These are phyloP conservation scores for Sphaceloma murrayae DNA, from an alignment of 2,329 filamentous ascomycete genomes.

Conservation along the genomic window DNA sequence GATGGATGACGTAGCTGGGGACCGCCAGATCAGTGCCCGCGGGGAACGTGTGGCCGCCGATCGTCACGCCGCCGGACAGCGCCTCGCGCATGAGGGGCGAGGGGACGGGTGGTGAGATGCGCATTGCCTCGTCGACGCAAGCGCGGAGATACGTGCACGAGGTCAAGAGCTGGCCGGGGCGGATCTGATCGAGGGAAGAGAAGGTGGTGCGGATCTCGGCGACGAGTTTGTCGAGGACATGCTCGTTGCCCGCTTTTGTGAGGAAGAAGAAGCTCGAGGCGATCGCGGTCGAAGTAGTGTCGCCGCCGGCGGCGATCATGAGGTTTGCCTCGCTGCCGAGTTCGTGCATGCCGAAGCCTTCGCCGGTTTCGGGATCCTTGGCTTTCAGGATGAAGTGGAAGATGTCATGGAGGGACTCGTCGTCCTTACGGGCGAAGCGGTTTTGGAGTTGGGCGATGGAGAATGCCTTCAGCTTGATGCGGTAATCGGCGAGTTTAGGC, in stretches of 20 bases:
- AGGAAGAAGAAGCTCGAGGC: slow-evolving; percentile 32
- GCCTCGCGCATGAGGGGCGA: slow-evolving; percentile 29
- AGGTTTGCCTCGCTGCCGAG: slow-evolving; percentile 26
- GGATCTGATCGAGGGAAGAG: slow-evolving; percentile 25
- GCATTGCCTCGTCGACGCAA: slow-evolving; percentile 40
- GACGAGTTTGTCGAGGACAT: slow-evolving; percentile 24
- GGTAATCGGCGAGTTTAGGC: slow-evolving; percentile 8
- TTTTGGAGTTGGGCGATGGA: slow-evolving; percentile 12
- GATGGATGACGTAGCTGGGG: slow-evolving; percentile 23
- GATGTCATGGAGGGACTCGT: slow-evolving; percentile 20
- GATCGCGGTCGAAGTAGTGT: slow-evolving; percentile 30
- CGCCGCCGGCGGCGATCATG: slow-evolving; percentile 27
- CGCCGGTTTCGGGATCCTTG: slow-evolving; percentile 27
- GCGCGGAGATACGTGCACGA: slow-evolving; percentile 37
- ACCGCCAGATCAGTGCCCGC: slow-evolving; percentile 24
- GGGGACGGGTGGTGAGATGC: slow-evolving; percentile 37
- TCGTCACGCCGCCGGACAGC: slow-evolving; percentile 24
- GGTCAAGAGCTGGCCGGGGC: slow-evolving; percentile 26
- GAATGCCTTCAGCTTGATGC: slow-evolving; percentile 15
- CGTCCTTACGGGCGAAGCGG: slow-evolving; percentile 14
- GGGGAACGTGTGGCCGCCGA: slow-evolving; percentile 31
- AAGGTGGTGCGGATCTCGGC: slow-evolving; percentile 31
- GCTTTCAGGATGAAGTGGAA: slow-evolving; percentile 26
- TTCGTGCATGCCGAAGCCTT: slow-evolving; percentile 24
- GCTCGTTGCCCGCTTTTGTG: slow-evolving; percentile 22